Evolutionary conservation across 768 basidiomycete species (phyloP).

Genomic region (Suillus tomentosus): DNA sequence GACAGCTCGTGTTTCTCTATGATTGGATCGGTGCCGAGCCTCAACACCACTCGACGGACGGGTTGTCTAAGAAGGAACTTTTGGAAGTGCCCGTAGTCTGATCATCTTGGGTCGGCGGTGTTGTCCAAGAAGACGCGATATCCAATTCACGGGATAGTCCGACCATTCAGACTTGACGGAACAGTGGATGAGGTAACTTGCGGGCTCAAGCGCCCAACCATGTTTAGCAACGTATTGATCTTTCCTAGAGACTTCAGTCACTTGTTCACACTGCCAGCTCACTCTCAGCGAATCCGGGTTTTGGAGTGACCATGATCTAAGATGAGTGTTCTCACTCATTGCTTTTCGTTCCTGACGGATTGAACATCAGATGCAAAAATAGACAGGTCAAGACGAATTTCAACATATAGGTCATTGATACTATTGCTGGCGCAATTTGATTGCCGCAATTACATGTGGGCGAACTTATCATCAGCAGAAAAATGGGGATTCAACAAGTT

Average conservation of each 20-base stretch:
- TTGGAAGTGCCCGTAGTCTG: background rate
- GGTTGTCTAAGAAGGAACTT: background rate
- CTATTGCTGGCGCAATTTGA: background rate
- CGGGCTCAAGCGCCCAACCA: background rate
- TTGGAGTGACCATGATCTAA: background rate
- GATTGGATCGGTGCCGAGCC: background rate
- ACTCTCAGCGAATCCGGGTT: background rate
- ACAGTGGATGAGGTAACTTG: background rate
- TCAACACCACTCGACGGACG: background rate
- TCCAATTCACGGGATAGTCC: slow-evolving; percentile 7
- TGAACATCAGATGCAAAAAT: background rate
- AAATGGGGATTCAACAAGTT: background rate
- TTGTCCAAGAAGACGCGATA: background rate
- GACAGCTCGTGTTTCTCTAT: background rate
- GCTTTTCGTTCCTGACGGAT: background rate
- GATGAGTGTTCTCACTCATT: slow-evolving; percentile 1
- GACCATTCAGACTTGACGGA: background rate
- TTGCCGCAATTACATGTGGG: background rate
- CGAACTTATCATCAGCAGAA: background rate
- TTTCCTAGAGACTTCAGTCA: background rate
- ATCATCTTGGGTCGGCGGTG: background rate
- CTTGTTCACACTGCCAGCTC: background rate
- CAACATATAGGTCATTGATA: too few relatives aligned
- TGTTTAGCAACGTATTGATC: background rate
- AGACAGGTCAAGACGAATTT: background rate